These are phyloP conservation scores for Colletotrichum eremochloae DNA, from an alignment of 2,329 filamentous ascomycete genomes.

Conservation along the genomic window DNA sequence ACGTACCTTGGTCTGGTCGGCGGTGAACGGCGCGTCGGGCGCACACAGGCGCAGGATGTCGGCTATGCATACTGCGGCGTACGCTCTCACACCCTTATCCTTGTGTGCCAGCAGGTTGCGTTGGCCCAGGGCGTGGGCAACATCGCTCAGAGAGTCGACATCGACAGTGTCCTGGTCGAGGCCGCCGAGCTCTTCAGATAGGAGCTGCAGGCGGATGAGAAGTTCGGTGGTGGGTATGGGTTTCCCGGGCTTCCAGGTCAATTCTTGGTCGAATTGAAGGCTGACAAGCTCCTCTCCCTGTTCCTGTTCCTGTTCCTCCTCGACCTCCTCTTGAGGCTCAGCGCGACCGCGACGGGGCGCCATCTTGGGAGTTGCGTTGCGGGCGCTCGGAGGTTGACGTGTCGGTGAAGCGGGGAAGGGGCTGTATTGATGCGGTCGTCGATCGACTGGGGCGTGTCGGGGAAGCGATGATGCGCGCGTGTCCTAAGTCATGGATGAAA, in stretches of 20 bases:
- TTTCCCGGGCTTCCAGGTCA: constrained; percentile 93
- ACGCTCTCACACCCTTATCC: constrained; percentile 92
- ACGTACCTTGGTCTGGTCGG: constrained; percentile 87
- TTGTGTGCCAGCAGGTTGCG: constrained; percentile 90
- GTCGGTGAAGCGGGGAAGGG: constrained; percentile 40
- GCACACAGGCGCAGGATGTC: constrained; percentile 94
- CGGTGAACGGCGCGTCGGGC: constrained; percentile 93
- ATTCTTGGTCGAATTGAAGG: constrained; percentile 85
- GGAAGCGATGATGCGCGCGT: constrained; percentile 32
- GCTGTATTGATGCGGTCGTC: constrained; percentile 32
- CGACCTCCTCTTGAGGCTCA: constrained; percentile 41
- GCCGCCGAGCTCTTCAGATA: constrained; percentile 85
- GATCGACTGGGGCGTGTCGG: constrained; percentile 37
- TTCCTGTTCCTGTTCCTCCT: constrained; percentile 36
- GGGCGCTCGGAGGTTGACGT: constrained; percentile 37
- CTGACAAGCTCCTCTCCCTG: constrained; percentile 50
- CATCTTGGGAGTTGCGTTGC: constrained; percentile 28
- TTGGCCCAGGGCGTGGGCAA: constrained; percentile 87
- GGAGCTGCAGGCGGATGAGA: constrained; percentile 81
- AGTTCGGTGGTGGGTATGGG: constrained; percentile 88
- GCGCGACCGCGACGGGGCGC: constrained; percentile 42
- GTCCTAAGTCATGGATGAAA: constrained; percentile 34
- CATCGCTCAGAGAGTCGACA: constrained; percentile 83
- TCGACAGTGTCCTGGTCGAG: constrained; percentile 91
- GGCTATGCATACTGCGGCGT: constrained; percentile 88